Percentiles rank a stretch among this genome's conserved stretches.
These are phyloP conservation scores for Phytophthora constricta DNA, from an alignment of 352 stramenopile genomes.

Conservation along the genomic window DNA sequence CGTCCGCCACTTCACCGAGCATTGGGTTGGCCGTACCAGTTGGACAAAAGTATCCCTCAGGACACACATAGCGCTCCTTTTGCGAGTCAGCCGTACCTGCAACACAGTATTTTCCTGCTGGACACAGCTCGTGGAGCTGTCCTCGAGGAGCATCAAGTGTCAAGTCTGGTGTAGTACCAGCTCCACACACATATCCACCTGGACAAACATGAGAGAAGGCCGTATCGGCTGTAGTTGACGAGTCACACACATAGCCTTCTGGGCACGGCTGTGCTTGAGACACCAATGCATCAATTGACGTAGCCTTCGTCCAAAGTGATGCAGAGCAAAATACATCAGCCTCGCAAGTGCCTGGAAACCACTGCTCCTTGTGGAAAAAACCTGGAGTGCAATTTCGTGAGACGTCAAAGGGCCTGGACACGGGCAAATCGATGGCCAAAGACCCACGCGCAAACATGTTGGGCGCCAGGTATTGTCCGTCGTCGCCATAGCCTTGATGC, in stretches of 20 bases:
- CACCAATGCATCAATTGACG: conserved; percentile 36
- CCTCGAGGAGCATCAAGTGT: conserved; percentile 87
- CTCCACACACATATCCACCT: conserved; percentile 94
- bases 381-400: conserved; percentile 95
- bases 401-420: conserved; percentile 85
- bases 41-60: conserved; percentile 94
- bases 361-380: conserved; percentile 89
- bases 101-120: conserved; percentile 88
- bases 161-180: conserved; percentile 94
- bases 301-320: conserved; percentile 34
- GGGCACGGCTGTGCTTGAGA: conserved; percentile 92
- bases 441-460: conserved; percentile 91
- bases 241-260: conserved; percentile 95
- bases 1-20: conserved; percentile 89
- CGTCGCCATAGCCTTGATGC: conserved; percentile 95
- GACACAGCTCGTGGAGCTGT: conserved; percentile 91
- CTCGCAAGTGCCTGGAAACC: conserved; percentile 97
- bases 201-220: conserved; percentile 83
- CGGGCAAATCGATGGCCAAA: conserved; percentile 85
- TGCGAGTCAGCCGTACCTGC: conserved; percentile 89
- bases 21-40: conserved; percentile 92
- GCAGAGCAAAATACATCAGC: conserved; percentile 94
- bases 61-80: conserved; percentile 82
- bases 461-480: conserved; percentile 66
- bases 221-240: conserved; percentile 85